A percentile compares a stretch with the other conserved stretches of the same genome.
Evolutionary conservation across 78 protist species (phyloP).

Genomic region (Cavenderia fasciculata): DNA sequence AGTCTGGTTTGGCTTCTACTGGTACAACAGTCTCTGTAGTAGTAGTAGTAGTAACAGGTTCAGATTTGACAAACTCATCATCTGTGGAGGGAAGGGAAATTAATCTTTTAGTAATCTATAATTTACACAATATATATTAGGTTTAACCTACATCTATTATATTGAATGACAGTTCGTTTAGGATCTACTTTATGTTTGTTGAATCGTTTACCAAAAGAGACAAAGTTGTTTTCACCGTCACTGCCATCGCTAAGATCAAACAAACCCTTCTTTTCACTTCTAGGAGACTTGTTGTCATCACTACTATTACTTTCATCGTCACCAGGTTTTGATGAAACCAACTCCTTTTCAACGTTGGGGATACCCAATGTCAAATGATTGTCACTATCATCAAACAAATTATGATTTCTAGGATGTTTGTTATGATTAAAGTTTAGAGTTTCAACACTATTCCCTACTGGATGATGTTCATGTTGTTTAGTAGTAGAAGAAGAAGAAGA

Average conservation of each 20-base stretch:
- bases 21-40: too few relatives aligned
- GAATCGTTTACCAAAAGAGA: background rate
- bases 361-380: background rate
- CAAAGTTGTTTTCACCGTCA: background rate
- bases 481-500: background rate
- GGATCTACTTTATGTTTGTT: background rate
- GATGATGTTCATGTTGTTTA: background rate
- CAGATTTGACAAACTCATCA: background rate
- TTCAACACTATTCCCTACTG: too few relatives aligned
- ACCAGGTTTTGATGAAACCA: background rate
- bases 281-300: background rate
- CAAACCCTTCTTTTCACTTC: background rate
- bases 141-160: conserved; percentile 1
- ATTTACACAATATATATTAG: background rate
- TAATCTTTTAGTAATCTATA: background rate
- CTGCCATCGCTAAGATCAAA: background rate
- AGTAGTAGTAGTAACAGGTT: too few relatives aligned
- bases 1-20: too few relatives aligned
- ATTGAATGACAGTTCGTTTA: conserved; percentile 3
- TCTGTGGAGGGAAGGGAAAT: background rate
- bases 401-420: background rate
- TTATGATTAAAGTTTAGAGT: background rate
- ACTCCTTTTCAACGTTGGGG: background rate
- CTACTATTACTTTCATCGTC: background rate
- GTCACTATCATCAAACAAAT: background rate